Evolutionary conservation across 345 rosid species (phyloP).

Genomic region (Hibiscus trionum): DNA sequence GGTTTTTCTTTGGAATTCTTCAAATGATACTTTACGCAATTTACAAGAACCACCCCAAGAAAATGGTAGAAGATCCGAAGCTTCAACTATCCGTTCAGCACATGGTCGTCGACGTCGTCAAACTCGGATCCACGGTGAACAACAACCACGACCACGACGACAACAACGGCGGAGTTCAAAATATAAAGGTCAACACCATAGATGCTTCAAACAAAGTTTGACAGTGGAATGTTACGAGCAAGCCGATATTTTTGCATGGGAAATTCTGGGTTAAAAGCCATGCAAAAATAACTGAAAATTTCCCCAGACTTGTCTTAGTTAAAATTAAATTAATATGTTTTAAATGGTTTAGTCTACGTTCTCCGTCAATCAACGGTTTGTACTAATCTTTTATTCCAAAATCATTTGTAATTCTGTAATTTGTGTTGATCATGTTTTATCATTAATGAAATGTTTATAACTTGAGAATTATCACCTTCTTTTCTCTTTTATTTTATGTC

Average conservation of each 20-base stretch:
- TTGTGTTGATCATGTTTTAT: not conserved
- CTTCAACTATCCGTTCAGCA: slow-evolving; percentile 37
- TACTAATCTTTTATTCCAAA: not conserved
- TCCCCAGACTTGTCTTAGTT: not conserved
- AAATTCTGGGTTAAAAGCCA: not conserved
- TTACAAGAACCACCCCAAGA: slow-evolving; percentile 47
- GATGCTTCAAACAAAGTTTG: slow-evolving; percentile 9
- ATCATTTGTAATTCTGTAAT: not conserved
- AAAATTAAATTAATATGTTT: not conserved
- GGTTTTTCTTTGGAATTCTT: slow-evolving; percentile 59
- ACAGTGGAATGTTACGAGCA: not conserved
- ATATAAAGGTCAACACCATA: slow-evolving; percentile 13
- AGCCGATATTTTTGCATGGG: not conserved
- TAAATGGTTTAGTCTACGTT: not conserved
- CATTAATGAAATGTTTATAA: not conserved
- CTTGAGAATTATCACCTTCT: not conserved
- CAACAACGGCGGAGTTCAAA: slow-evolving; percentile 14
- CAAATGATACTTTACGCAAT: slow-evolving; percentile 74
- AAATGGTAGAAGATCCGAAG: slow-evolving; percentile 30
- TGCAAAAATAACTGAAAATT: not conserved
- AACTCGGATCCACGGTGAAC: slow-evolving; percentile 29
- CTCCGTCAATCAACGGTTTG: not conserved
- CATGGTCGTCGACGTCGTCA: slow-evolving; percentile 33
- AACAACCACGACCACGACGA: not conserved
- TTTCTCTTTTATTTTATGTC: not conserved